Percentiles rank a stretch among this genome's conserved stretches.
Conservation (phyloP, 2,329 filamentous ascomycete species). For the Pseudogymnoascus sp. region DNA sequence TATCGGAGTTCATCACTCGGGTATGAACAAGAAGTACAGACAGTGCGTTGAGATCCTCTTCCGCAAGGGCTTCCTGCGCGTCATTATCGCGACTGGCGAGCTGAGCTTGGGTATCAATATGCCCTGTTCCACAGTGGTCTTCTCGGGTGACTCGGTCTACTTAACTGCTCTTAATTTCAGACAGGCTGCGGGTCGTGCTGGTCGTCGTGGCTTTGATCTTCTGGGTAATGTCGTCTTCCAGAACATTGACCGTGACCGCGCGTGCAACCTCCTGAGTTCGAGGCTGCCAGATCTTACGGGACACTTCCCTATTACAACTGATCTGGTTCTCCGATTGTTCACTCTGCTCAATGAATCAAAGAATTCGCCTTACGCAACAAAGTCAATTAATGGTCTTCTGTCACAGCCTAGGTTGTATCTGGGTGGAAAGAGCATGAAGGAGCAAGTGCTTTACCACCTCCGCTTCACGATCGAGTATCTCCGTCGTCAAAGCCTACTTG, state of each 20-base stretch:
- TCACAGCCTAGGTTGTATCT: constrained; percentile 63
- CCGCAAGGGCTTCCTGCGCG: constrained; percentile 60
- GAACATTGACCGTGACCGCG: constrained; percentile 50
- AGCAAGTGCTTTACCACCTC: constrained; percentile 65
- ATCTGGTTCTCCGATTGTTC: constrained; percentile 60
- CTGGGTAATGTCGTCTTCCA: constrained; percentile 77
- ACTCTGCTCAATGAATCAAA: constrained; percentile 58
- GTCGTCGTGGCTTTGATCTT: constrained; percentile 71
- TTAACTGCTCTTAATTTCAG: constrained; percentile 69
- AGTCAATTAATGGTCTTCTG: constrained; percentile 56
- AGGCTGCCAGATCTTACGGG: constrained; percentile 65
- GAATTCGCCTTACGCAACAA: constrained; percentile 51
- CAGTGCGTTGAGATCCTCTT: constrained; percentile 68
- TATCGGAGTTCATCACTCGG: constrained; percentile 69
- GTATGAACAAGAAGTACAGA: constrained; percentile 70
- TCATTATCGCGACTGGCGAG: constrained; percentile 68
- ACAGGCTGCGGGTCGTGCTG: constrained; percentile 68
- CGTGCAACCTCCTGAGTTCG: constrained; percentile 62
- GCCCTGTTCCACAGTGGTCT: constrained; percentile 76
- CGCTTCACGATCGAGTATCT: constrained; percentile 77
- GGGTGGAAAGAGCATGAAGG: constrained; percentile 57
- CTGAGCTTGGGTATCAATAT: constrained; percentile 73
- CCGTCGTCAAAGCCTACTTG: constrained; percentile 58
- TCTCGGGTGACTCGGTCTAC: constrained; percentile 63
- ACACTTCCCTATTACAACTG: constrained; percentile 70